Base-by-base conservation (phyloP, 306 rosid species). In the Begonia fuchsioides region DNA sequence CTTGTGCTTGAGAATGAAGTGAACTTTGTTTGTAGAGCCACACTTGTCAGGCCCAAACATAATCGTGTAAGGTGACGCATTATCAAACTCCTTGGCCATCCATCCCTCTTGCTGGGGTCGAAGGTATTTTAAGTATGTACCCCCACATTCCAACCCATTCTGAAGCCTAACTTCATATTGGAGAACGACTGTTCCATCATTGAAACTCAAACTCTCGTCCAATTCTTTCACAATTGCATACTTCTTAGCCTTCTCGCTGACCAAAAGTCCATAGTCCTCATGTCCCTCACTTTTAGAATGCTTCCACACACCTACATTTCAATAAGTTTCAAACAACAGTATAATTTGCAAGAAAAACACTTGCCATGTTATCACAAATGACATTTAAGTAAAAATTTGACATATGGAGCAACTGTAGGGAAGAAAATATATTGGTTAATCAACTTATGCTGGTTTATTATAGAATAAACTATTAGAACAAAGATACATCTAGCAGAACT, bases 41-140 rank as follows among this genome's bases (percentile, higher is more conserved):
- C 95, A 90, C 39, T 67, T 90, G 73, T 90, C 98, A 20, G 98
- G 98, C 57, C 98, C 98, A 63, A 90, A 90, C 98, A 90, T 90
- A 19, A 90, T 65, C 2, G 95, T 62, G 49, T 85, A 90, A 12
- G 94, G 95, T 66, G 95, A 69, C 18, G 77, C 94, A n/a, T 76
- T 85, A 61, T 79, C 73, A 49, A 90, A 85, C 58, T 67, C 81
- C 69, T 90, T 82, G 8, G 95, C 49, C 38, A 65, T 75, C 98
- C 95, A 90, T 14, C 94, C 98, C 11, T 74, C 85, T 45, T 63
- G 85, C 70, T 90, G 98, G 10, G 98, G 82, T 47, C 82, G 82
- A 50, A 90, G 92, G 62, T 75, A 90, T 58, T 90, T 90, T 59
- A 90, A 67, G 74, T 90, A 90, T 6, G 98, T 95, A 51, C 98